Conservation (phyloP, 148 eudicot species). For the Arbutus unedo region DNA sequence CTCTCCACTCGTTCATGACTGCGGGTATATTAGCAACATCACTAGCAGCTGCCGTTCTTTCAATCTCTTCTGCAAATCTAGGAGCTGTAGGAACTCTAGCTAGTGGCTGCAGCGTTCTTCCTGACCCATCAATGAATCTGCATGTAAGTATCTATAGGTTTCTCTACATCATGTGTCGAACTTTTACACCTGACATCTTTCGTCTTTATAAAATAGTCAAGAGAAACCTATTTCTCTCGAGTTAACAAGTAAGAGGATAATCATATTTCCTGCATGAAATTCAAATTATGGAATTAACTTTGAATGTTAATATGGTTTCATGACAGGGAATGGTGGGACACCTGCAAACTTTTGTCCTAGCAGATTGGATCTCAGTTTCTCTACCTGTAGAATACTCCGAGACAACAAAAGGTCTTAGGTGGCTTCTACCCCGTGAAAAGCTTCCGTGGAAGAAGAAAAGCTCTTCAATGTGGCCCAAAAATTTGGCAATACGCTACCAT, state of each 20-base stretch:
- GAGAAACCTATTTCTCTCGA: not conserved
- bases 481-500: not conserved
- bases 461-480: constrained; percentile 16
- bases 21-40: constrained; percentile 21
- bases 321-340: constrained; percentile 23
- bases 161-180: not conserved
- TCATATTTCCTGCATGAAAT: not conserved
- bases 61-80: constrained; percentile 20
- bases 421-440: constrained; percentile 20
- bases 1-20: constrained; percentile 21
- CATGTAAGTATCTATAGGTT: constrained; percentile 4
- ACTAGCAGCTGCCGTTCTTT: constrained; percentile 19
- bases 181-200: not conserved
- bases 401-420: constrained; percentile 23
- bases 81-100: constrained; percentile 11
- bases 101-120: not conserved
- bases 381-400: constrained; percentile 18
- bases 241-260: not conserved
- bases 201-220: not conserved
- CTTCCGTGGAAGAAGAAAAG: constrained; percentile 20
- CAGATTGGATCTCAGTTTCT: constrained; percentile 18
- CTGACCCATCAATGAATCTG: constrained; percentile 21
- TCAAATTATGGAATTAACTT: not conserved
- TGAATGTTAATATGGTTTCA: not conserved
- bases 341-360: constrained; percentile 22